phyloP scores from a whole-genome alignment of 371 early-diverging fungal genomes.

The Paraphysoderma sedebokerense region DNA sequence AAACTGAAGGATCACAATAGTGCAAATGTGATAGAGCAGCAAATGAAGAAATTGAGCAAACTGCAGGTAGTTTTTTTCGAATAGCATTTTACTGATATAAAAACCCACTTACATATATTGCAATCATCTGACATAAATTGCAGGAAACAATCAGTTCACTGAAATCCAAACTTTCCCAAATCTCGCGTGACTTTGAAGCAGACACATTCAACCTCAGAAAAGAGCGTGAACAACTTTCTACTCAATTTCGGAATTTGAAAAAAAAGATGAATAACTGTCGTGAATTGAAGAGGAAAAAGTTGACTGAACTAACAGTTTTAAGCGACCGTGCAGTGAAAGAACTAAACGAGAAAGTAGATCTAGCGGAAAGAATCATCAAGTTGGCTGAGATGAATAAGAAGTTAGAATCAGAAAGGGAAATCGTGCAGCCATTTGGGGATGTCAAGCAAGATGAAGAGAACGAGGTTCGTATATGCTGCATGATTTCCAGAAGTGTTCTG shows the following conservation, averaged over 20 bases:
- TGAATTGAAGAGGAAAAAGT: slow-evolving; percentile 17
- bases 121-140: too few relatives aligned
- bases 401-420: slow-evolving; percentile 23
- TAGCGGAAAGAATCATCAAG: slow-evolving; percentile 30
- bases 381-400: slow-evolving; percentile 36
- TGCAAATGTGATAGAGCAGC: slow-evolving; percentile 30
- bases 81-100: too few relatives aligned
- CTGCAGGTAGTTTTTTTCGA: too few relatives aligned
- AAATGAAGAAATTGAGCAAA: slow-evolving; percentile 14
- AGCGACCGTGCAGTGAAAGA: slow-evolving; percentile 17
- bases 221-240: slow-evolving; percentile 23
- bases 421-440: slow-evolving; percentile 1
- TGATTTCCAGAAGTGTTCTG: not conserved
- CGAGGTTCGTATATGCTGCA: not conserved
- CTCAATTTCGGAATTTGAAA: slow-evolving; percentile 28
- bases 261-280: slow-evolving; percentile 24
- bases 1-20: slow-evolving; percentile 26
- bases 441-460: not conserved
- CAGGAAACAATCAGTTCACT: slow-evolving; percentile 25
- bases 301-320: slow-evolving; percentile 23
- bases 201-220: slow-evolving; percentile 17
- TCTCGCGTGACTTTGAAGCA: slow-evolving; percentile 19
- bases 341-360: slow-evolving; percentile 17
- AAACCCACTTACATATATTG: too few relatives aligned
- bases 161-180: slow-evolving; percentile 16